Evolutionary conservation across 345 rosid species (phyloP).

Genomic region (Chamaenerion angustifolium): DNA sequence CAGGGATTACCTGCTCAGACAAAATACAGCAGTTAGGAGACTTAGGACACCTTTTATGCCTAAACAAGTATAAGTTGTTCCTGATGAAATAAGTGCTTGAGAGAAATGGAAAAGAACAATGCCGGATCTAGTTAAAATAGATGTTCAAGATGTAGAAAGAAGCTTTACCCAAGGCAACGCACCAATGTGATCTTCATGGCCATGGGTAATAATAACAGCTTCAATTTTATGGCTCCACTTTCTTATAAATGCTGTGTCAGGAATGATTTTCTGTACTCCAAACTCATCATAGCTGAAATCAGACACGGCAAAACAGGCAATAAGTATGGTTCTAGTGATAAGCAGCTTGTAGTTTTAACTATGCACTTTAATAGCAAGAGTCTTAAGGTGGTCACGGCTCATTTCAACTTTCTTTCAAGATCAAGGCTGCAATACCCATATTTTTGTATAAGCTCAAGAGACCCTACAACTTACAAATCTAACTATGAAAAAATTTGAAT

Average conservation of each 20-base stretch:
- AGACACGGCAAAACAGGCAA: neutral
- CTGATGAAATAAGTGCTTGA: too few relatives aligned
- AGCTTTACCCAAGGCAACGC: conserved; percentile 99
- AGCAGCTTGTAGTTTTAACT: too few relatives aligned
- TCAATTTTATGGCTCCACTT: conserved; percentile 95
- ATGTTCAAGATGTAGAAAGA: conserved; percentile 26
- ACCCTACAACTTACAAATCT: too few relatives aligned
- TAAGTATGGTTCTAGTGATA: neutral
- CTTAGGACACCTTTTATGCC: neutral
- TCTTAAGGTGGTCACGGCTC: too few relatives aligned
- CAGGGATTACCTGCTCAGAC: conserved; percentile 74
- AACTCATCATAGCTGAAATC: conserved; percentile 74
- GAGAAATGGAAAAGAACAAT: too few relatives aligned
- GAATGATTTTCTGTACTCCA: conserved; percentile 87
- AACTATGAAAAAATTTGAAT: too few relatives aligned
- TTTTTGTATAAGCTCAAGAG: too few relatives aligned
- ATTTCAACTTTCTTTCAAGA: too few relatives aligned
- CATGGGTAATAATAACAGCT: conserved; percentile 94
- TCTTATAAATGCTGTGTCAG: conserved; percentile 90
- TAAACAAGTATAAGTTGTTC: too few relatives aligned
- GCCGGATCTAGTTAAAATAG: neutral
- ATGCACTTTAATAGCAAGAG: too few relatives aligned
- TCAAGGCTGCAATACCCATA: too few relatives aligned
- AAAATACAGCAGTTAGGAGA: conserved; percentile 4
- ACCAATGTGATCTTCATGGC: conserved; percentile 99